Percentiles rank a stretch among this genome's conserved stretches.
These are phyloP conservation scores for Umbelopsis isabellina DNA, from an alignment of 192 early-diverging fungal genomes.

Conservation along the genomic window DNA sequence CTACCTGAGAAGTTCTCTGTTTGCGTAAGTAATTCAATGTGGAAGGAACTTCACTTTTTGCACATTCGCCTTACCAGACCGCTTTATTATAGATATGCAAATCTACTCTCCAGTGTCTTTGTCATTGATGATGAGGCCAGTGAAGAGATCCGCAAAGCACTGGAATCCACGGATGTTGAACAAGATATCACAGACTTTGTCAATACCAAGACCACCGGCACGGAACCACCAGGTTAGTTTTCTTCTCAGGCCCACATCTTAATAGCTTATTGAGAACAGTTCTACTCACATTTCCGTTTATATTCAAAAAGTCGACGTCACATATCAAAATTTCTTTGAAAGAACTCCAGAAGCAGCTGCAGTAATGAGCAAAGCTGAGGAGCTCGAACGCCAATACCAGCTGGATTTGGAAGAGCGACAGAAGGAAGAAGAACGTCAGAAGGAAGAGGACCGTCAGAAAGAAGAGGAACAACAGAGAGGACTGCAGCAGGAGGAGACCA, in stretches of 20 bases:
- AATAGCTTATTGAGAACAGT: background rate
- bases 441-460: too few species aligned
- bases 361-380: background rate
- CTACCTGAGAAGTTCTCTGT: constrained; percentile 64
- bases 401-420: background rate
- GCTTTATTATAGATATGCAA: constrained; percentile 46
- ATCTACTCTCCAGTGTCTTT: constrained; percentile 67
- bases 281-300: background rate
- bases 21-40: constrained; percentile 52
- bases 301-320: background rate
- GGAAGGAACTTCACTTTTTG: background rate
- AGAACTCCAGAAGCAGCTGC: background rate
- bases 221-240: constrained; percentile 44
- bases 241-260: background rate
- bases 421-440: background rate
- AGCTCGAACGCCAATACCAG: background rate
- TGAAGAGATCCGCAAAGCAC: constrained; percentile 67
- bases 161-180: constrained; percentile 68
- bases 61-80: background rate
- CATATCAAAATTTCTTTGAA: constrained; percentile 5
- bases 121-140: constrained; percentile 74
- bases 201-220: constrained; percentile 63
- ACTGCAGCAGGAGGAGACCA: too few species aligned
- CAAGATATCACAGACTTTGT: constrained; percentile 71
- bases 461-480: background rate